Evolutionary conservation across 2,329 filamentous ascomycete genomes (phyloP), one percentile per base, ranked within the genome.

Genomic region (Apiospora arundinis): DNA sequence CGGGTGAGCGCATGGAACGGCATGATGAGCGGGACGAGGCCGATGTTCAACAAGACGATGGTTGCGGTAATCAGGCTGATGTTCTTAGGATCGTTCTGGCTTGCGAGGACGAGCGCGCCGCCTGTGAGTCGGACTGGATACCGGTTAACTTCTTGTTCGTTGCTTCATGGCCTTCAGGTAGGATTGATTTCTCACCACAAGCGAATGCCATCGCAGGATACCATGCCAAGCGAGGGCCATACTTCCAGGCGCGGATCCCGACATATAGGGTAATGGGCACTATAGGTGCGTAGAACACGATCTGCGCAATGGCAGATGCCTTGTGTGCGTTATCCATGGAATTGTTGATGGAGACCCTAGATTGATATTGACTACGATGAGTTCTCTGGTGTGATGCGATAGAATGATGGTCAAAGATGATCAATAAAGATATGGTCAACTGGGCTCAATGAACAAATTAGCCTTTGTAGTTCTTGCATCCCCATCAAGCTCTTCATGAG

Each of bases 141-240:
- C 21, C 2, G 37, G 18, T 23, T 16, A 11, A n/a, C 45, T n/a
- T n/a, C 18, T 48, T 1, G 18, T 18, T 3, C 5, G 7, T n/a
- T n/a, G 1, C 21, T 16, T 48, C 45, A 2, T n/a, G 18, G 18
- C 45, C 5, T 6, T n/a, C 45, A n/a, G 21, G 18, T 18, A 5
- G 45, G 45, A n/a, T 48, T 18, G 5, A 16, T 45, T 63, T 8
- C 56, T 63, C 32, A 63, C 56, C 32, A 40, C 56, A 40, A 6
- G 56, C 56, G 32, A 63, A 78, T 1, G 74, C 71, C 18, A 78
- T 74, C 18, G 77, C 56, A 8, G 76, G 76, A 73, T 75, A 78
- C 77, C 77, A 79, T 1, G 78, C 76, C 73, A 77, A 73, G 7
- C 75, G 74, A 9, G 77, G 78, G 6, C 75, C 76, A 37, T 76